These are phyloP conservation scores for Tylopilus plumbeoviolaceoides DNA, from an alignment of 768 basidiomycete species.

Conservation along the genomic window DNA sequence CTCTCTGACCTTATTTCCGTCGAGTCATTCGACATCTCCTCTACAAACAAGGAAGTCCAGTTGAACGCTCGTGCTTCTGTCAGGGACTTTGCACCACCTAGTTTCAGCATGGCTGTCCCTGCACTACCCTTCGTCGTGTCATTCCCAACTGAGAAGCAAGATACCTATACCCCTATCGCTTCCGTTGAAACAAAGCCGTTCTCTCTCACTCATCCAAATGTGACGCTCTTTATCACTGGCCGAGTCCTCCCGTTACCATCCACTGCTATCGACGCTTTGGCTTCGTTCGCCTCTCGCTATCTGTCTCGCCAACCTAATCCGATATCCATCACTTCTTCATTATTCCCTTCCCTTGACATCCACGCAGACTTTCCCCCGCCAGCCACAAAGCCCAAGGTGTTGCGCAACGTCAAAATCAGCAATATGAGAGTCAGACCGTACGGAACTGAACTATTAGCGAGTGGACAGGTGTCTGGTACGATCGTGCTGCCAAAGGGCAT, in stretches of 20 bases:
- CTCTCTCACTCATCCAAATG: constrained; percentile 61
- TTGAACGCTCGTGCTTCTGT: constrained; percentile 53
- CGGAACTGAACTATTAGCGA: constrained; percentile 52
- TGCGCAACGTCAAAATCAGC: constrained; percentile 68
- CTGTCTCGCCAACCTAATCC: constrained; percentile 54
- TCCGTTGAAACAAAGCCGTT: constrained; percentile 54
- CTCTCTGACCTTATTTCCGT: constrained; percentile 59
- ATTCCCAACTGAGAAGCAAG: constrained; percentile 33
- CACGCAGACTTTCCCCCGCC: constrained; percentile 62
- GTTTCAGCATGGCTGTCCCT: constrained; percentile 49
- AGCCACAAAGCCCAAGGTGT: constrained; percentile 55
- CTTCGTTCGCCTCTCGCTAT: constrained; percentile 60
- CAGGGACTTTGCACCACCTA: constrained; percentile 52
- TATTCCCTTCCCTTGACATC: constrained; percentile 48
- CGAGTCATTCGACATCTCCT: constrained; percentile 48
- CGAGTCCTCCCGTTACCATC: constrained; percentile 51
- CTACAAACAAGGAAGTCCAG: constrained; percentile 33
- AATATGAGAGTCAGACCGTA: constrained; percentile 67
- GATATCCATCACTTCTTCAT: constrained; percentile 53
- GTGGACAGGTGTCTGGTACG: constrained; percentile 61
- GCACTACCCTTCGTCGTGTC: constrained; percentile 60
- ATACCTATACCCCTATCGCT: constrained; percentile 43
- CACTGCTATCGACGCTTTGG: constrained; percentile 40
- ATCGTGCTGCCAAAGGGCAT: constrained; percentile 70
- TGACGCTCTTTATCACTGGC: constrained; percentile 56